phyloP scores from a whole-genome alignment of 2,329 filamentous ascomycete species.

The Talaromyces pinophilus region DNA sequence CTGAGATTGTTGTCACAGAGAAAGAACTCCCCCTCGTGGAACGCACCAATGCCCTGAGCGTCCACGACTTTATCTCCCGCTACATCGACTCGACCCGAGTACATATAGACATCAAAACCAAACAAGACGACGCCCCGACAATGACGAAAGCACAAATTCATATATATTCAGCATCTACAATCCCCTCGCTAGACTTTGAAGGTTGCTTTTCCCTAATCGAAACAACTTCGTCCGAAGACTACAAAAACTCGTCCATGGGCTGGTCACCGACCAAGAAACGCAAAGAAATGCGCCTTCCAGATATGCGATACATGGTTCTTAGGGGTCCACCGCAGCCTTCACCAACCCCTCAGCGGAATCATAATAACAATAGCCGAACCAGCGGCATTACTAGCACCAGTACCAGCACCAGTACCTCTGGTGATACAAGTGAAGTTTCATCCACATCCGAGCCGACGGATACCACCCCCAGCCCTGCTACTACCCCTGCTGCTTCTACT shows the following conservation, averaged over 20 bases:
- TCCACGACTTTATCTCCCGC: slow-evolving; percentile 41
- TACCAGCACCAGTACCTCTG: background rate
- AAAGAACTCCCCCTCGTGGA: slow-evolving; percentile 40
- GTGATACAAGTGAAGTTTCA: background rate
- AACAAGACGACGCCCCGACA: slow-evolving; percentile 8
- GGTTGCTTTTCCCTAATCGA: slow-evolving; percentile 57
- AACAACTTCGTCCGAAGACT: slow-evolving; percentile 55
- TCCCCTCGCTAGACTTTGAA: slow-evolving; percentile 46
- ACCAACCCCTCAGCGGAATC: background rate
- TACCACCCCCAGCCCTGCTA: background rate
- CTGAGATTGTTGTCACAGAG: background rate
- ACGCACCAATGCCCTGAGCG: slow-evolving; percentile 43
- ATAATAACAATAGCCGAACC: background rate
- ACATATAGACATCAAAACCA: slow-evolving; percentile 20
- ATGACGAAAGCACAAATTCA: slow-evolving; percentile 28
- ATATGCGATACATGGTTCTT: slow-evolving; percentile 61
- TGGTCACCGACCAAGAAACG: slow-evolving; percentile 58
- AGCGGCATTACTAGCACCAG: background rate
- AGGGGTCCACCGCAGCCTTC: slow-evolving; percentile 25
- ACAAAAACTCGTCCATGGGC: slow-evolving; percentile 53
- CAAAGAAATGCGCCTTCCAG: slow-evolving; percentile 58
- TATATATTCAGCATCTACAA: slow-evolving; percentile 39
- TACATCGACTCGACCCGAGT: slow-evolving; percentile 20
- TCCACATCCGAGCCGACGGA: background rate
- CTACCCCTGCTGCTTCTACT: background rate